A percentile compares a stretch with the other conserved stretches of the same genome.
These are phyloP conservation scores for Emydomyces testavorans DNA, from an alignment of 2,329 filamentous ascomycete species.

Conservation along the genomic window DNA sequence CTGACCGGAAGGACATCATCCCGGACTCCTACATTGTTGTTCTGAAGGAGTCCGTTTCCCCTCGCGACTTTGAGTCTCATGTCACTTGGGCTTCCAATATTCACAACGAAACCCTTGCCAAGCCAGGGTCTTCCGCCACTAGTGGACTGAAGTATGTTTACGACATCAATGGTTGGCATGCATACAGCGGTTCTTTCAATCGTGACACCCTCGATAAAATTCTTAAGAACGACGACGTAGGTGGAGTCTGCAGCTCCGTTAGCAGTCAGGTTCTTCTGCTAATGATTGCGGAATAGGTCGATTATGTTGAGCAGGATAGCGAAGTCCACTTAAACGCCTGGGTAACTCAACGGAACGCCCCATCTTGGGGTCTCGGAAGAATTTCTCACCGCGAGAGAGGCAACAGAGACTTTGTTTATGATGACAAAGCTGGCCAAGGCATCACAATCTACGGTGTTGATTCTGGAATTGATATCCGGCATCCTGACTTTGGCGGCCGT, in stretches of 20 bases:
- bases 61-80: constrained; percentile 12
- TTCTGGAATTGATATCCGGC: constrained; percentile 27
- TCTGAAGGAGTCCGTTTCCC: constrained; percentile 12
- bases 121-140: background rate
- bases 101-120: constrained; percentile 6
- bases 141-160: constrained; percentile 12
- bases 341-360: constrained; percentile 17
- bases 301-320: constrained; percentile 14
- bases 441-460: constrained; percentile 31
- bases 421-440: constrained; percentile 26
- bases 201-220: constrained; percentile 11
- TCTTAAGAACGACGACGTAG: constrained; percentile 11
- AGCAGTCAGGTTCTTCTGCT: background rate
- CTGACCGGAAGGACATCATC: constrained; percentile 10
- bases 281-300: constrained; percentile 10
- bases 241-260: background rate
- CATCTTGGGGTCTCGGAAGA: constrained; percentile 28
- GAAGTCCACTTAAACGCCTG: background rate
- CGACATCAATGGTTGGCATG: constrained; percentile 14
- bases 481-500: constrained; percentile 30
- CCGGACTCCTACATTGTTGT: constrained; percentile 15
- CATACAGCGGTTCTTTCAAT: constrained; percentile 14
- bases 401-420: constrained; percentile 27
- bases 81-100: constrained; percentile 12
- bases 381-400: constrained; percentile 24